Evolutionary conservation across 2,329 filamentous ascomycete genomes (phyloP), one percentile per base, ranked within the genome.

Genomic region (Cordyceps tenuipes): DNA sequence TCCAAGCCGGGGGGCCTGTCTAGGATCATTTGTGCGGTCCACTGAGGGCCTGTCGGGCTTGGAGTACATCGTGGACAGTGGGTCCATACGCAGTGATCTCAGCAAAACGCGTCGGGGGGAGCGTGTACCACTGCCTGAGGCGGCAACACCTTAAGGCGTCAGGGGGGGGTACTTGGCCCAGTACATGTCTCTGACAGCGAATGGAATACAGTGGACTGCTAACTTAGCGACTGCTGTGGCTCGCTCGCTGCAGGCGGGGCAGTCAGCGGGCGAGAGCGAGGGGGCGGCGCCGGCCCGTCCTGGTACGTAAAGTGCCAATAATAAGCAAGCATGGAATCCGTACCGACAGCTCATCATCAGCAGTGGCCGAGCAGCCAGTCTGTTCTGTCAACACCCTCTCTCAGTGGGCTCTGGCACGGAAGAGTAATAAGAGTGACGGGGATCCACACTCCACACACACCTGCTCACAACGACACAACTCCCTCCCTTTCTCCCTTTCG

Each of bases 251-350:
- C 26, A 47, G 47, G 54, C 55, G 55, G 55, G 55, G 55, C 55
- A 50, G 55, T 50, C 55, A 58, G 55, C 55, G 47, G 55, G 47
- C 47, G 55, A 58, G 36, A 36, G 29, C 46, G 55, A 57, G 46
- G 55, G 55, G 55, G 55, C 55, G 55, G 55, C 55, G 55, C 55
- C 47, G 55, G 55, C 55, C 55, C 55, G 55, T 58, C 47, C 44
- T 49, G 29, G 36, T 39, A 31, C 31, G 29, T 39, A n/a, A 26
- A 21, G 21, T 57, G 54, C 43, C 48, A 58, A 58, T 50, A 58
- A n/a, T 13, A 57, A 15, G 19, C 19, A 39, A 57, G 34, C 46
- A 41, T 10, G 29, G 17, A 5, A 19, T 34, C 29, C 29, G 10
- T 46, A n/a, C 29, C 29, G 29, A 29, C 51, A 46, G 39, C 39